These are phyloP conservation scores for Dioscorea dumetorum DNA, from an alignment of 106 monocot genomes.

Conservation along the genomic window DNA sequence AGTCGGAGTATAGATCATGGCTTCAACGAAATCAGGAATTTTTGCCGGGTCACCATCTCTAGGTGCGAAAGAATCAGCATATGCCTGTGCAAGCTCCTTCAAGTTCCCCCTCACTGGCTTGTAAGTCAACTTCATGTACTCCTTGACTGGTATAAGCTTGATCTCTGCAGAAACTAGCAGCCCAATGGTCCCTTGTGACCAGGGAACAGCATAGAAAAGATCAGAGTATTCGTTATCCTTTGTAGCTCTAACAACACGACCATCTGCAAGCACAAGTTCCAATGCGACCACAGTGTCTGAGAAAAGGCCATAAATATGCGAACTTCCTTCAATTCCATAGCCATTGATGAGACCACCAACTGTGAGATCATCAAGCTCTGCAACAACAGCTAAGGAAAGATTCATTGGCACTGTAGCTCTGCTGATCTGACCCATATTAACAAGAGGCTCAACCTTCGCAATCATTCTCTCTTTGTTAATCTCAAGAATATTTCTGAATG, in stretches of 20 bases:
- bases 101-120: constrained; percentile 19
- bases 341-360: constrained; percentile 49
- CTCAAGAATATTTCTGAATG: constrained; percentile 46
- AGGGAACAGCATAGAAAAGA: constrained; percentile 47
- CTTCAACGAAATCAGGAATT: constrained; percentile 46
- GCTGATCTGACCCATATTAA: constrained; percentile 53
- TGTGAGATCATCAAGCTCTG: constrained; percentile 52
- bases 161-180: constrained; percentile 32
- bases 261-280: constrained; percentile 48
- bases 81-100: constrained; percentile 39
- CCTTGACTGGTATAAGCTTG: constrained; percentile 32
- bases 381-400: constrained; percentile 46
- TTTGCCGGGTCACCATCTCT: constrained; percentile 39
- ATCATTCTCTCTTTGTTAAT: constrained; percentile 50
- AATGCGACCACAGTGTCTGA: constrained; percentile 42
- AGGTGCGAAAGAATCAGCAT: constrained; percentile 52
- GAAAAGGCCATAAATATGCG: constrained; percentile 52
- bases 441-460: constrained; percentile 41
- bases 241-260: constrained; percentile 45
- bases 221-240: constrained; percentile 58
- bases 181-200: constrained; percentile 48
- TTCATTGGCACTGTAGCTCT: constrained; percentile 48
- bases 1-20: constrained; percentile 26
- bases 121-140: constrained; percentile 42
- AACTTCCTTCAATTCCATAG: constrained; percentile 54